Conservation (phyloP, 495 filamentous ascomycete genomes). For the Daldinia vernicosa region DNA sequence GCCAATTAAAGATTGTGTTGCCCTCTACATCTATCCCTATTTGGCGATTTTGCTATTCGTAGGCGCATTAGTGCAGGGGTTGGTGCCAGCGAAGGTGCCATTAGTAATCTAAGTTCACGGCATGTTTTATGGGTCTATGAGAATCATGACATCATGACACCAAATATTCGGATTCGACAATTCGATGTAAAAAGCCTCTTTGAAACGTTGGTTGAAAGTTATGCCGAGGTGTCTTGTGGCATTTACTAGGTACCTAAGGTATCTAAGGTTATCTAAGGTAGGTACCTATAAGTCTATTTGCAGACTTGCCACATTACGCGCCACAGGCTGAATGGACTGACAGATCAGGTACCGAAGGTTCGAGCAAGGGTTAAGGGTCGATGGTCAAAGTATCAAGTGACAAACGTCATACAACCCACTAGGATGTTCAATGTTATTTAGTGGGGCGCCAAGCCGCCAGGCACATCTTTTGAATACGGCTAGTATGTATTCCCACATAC, state of each 20-base stretch:
- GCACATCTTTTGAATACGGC: too few relatives aligned
- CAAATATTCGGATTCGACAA: conserved; percentile 10
- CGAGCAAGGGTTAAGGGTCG: too few relatives aligned
- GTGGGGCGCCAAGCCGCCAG: too few relatives aligned
- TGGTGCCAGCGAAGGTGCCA: conserved; percentile 15
- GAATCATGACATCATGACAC: conserved; percentile 31
- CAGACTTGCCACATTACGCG: background rate
- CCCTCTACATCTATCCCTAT: conserved; percentile 21
- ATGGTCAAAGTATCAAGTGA: background rate
- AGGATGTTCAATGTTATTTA: too few relatives aligned
- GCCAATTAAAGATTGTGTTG: conserved; percentile 16
- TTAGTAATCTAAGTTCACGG: conserved; percentile 5
- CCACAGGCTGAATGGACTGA: background rate
- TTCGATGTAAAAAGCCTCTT: too few relatives aligned
- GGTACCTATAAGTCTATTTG: too few relatives aligned
- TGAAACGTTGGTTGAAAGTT: background rate
- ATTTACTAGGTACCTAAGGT: too few relatives aligned
- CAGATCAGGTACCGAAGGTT: too few relatives aligned
- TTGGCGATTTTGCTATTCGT: conserved; percentile 21
- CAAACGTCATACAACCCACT: too few relatives aligned
- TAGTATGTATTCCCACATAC: too few relatives aligned
- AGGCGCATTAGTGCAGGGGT: conserved; percentile 26
- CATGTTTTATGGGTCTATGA: background rate
- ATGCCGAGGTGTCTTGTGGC: background rate
- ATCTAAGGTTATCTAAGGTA: too few relatives aligned